A percentile compares a stretch with the other conserved stretches of the same genome.
These are phyloP conservation scores for Adansonia digitata DNA, from an alignment of 345 rosid species.

Conservation along the genomic window DNA sequence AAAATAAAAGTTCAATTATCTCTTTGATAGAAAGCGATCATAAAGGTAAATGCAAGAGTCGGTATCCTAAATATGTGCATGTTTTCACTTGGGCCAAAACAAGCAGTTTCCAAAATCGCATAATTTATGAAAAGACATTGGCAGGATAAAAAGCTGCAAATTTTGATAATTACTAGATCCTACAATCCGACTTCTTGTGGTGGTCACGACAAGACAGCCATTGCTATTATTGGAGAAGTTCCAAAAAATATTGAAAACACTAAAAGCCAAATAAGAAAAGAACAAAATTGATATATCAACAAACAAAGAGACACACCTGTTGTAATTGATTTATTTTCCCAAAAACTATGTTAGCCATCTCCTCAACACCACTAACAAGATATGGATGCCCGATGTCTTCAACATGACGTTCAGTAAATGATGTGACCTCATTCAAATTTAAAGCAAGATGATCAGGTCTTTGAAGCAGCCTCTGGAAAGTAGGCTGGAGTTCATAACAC, in stretches of 20 bases:
- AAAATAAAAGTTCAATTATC: background rate
- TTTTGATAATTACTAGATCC: background rate
- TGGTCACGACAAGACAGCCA: background rate
- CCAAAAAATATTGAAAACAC: background rate
- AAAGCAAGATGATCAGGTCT: constrained; percentile 79
- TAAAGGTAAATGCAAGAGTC: background rate
- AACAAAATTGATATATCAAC: background rate
- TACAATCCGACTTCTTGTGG: background rate
- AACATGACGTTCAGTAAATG: constrained; percentile 70
- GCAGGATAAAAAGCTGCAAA: background rate
- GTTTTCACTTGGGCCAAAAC: background rate
- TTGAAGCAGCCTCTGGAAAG: constrained; percentile 71
- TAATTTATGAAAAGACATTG: background rate
- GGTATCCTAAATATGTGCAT: background rate
- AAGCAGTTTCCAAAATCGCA: background rate
- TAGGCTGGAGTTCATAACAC: constrained; percentile 94
- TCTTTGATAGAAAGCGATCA: background rate
- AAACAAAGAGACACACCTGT: constrained; percentile 42
- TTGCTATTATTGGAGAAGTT: background rate
- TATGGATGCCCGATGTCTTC: constrained; percentile 61
- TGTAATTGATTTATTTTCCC: constrained; percentile 48
- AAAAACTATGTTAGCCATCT: constrained; percentile 63
- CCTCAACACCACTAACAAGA: constrained; percentile 60
- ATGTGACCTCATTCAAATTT: constrained; percentile 52
- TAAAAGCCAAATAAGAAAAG: background rate